Conservation (phyloP, 306 rosid genomes). For the Senna siamea region DNA sequence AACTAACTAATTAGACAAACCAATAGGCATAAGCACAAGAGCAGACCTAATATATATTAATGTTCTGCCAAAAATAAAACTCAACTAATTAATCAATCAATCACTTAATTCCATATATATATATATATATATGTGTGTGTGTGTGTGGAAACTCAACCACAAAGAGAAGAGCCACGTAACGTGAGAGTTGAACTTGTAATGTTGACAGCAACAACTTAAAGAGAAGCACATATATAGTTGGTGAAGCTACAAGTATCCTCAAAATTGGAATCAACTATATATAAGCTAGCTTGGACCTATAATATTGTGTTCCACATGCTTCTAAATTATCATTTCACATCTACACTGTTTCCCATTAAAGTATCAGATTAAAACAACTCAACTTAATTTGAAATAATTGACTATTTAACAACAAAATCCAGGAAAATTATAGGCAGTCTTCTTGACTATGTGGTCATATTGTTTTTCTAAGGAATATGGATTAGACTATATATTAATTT, state of each 20-base stretch:
- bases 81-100: not conserved
- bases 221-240: constrained; percentile 3
- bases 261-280: not conserved
- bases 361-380: not conserved
- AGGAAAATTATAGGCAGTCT: not conserved
- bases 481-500: not conserved
- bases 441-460: constrained; percentile 27
- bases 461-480: not conserved
- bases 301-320: no score
- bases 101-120: not conserved
- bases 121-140: not conserved
- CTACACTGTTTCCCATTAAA: not conserved
- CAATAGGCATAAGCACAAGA: not conserved
- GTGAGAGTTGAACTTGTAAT: constrained; percentile 35
- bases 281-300: not conserved
- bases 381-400: constrained; percentile 43
- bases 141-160: not conserved
- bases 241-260: constrained; percentile 4
- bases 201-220: constrained; percentile 26
- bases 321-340: not conserved
- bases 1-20: not conserved
- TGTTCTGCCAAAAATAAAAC: not conserved
- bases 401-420: constrained; percentile 44
- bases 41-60: not conserved
- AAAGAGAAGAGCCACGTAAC: constrained; percentile 22